phyloP scores from a whole-genome alignment of 2,329 filamentous ascomycete species.

The Zopfia rhizophila region DNA sequence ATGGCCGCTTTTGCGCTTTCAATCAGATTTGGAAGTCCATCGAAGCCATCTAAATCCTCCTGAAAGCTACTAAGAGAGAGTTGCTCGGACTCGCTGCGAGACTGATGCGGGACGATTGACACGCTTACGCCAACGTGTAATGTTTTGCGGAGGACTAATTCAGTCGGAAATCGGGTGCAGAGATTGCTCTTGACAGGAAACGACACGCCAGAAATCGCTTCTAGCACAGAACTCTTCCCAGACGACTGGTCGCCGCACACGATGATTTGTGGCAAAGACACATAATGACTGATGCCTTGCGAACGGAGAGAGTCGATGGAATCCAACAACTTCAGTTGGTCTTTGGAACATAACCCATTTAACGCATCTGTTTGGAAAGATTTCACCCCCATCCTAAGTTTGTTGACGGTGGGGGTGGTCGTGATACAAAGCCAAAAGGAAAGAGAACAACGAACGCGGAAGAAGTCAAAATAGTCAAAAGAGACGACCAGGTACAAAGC shows the following conservation, averaged over 20 bases:
- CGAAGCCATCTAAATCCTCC: slow-evolving; percentile 15
- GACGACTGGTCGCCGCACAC: slow-evolving; percentile 23
- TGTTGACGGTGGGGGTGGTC: too few relatives aligned
- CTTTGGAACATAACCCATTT: slow-evolving; percentile 26
- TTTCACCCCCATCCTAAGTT: slow-evolving; percentile 27
- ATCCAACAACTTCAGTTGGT: slow-evolving; percentile 26
- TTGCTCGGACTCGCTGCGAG: slow-evolving; percentile 3
- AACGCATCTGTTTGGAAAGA: slow-evolving; percentile 22
- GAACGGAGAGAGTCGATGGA: slow-evolving; percentile 14
- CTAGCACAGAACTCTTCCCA: slow-evolving; percentile 41
- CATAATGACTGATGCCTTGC: slow-evolving; percentile 1
- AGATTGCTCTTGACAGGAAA: slow-evolving; percentile 55
- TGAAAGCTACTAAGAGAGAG: slow-evolving; percentile 5
- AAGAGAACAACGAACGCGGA: too few relatives aligned
- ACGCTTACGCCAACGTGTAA: too few relatives aligned
- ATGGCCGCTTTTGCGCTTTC: slow-evolving; percentile 3
- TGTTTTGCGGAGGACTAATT: slow-evolving; percentile 66
- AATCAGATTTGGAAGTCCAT: slow-evolving; percentile 12
- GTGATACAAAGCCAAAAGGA: too few relatives aligned
- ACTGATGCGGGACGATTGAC: slow-evolving; percentile 9
- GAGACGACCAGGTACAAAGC: too few relatives aligned
- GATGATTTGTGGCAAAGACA: slow-evolving; percentile 18
- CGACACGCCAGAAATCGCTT: slow-evolving; percentile 58
- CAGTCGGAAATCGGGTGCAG: slow-evolving; percentile 69
- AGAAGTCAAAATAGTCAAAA: too few relatives aligned